These are phyloP conservation scores for Nannochloropsis salina DNA, from an alignment of 108 stramenopile species.

Conservation along the genomic window DNA sequence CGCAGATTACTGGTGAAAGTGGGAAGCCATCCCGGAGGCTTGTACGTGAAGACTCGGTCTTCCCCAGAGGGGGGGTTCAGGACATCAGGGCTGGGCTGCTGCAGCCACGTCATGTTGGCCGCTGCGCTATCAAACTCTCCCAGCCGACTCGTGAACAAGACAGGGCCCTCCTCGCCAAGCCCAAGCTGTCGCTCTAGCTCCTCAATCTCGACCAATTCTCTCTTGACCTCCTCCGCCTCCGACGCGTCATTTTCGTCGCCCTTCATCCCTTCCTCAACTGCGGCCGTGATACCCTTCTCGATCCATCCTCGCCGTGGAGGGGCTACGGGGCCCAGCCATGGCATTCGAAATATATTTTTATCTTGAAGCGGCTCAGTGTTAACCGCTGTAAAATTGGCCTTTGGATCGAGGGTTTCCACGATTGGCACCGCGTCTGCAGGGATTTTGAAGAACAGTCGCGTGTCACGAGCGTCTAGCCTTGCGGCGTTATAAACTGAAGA, in stretches of 20 bases:
- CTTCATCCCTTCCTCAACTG: neutral
- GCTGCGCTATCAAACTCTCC: neutral
- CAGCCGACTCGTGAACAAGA: constrained; percentile 10
- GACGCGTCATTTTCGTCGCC: neutral
- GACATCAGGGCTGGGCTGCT: neutral
- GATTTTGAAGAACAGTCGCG: constrained; percentile 17
- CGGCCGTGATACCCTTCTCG: neutral
- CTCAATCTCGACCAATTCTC: neutral
- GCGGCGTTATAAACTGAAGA: too few relatives aligned
- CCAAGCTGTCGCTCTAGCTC: neutral
- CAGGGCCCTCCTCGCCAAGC: neutral
- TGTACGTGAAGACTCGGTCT: neutral
- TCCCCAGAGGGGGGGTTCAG: neutral
- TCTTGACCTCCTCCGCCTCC: neutral
- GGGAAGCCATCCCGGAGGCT: neutral
- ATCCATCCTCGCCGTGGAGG: neutral
- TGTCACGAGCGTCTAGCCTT: neutral
- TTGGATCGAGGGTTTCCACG: neutral
- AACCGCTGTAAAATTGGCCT: neutral
- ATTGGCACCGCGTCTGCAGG: neutral
- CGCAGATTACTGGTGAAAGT: neutral
- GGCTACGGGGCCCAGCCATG: neutral
- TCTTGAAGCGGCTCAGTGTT: neutral
- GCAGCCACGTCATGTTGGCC: constrained; percentile 9
- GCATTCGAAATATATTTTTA: neutral